Conservation (phyloP, 768 basidiomycete species). For the Candolleomyces aberdarensis region DNA sequence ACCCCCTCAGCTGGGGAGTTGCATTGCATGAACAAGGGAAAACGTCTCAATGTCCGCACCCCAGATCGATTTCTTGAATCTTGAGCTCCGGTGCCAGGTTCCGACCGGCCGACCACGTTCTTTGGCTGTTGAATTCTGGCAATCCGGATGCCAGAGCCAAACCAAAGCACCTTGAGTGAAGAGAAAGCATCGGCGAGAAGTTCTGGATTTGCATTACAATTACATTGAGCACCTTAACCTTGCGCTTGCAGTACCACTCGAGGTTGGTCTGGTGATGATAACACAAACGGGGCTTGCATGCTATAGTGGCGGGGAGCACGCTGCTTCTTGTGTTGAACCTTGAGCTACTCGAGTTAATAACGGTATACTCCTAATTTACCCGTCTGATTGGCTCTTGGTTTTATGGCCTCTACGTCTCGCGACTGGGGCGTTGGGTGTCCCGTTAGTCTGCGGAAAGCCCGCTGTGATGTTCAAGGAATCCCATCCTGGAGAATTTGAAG, state of each 20-base stretch:
- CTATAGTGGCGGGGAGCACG: not conserved
- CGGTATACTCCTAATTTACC: not conserved
- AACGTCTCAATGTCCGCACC: too few species aligned
- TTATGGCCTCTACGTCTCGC: not conserved
- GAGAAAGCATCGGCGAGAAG: not conserved
- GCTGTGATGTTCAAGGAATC: not conserved
- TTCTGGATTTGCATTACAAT: not conserved
- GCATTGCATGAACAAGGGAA: too few species aligned
- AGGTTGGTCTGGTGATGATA: too few species aligned
- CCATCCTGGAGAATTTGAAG: too few species aligned
- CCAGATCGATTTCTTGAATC: too few species aligned
- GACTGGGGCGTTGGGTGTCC: not conserved
- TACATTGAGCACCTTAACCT: too few species aligned
- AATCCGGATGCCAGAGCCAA: too few species aligned
- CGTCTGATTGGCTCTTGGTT: conserved; percentile 1
- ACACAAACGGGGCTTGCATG: not conserved
- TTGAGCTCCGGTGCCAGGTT: too few species aligned
- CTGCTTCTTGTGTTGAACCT: not conserved
- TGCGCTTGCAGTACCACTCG: too few species aligned
- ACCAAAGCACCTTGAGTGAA: not conserved
- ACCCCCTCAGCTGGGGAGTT: too few species aligned
- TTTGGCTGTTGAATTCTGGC: too few species aligned
- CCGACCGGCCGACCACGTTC: too few species aligned
- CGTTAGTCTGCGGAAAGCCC: not conserved
- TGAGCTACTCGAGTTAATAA: not conserved